phyloP scores from a whole-genome alignment of 139 green algal genomes.

The Micractinium sp. region DNA sequence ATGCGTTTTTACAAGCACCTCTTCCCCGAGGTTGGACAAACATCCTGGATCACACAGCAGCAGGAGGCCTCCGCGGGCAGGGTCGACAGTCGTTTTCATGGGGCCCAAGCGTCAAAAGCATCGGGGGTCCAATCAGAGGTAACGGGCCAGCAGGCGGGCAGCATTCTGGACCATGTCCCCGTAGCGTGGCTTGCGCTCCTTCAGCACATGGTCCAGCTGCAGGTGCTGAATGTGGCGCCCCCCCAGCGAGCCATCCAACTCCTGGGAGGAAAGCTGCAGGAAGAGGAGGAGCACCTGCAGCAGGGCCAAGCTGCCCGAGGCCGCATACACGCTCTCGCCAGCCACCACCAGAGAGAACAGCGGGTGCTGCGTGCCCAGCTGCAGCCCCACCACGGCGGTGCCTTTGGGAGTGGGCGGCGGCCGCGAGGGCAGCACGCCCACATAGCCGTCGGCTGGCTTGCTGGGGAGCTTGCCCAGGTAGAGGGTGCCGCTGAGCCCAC shows the following conservation, averaged over 20 bases:
- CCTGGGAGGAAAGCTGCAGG: conserved; percentile 40
- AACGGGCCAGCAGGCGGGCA: not conserved
- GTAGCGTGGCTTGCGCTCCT: not conserved
- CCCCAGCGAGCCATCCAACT: conserved; percentile 32
- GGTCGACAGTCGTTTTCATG: too few species aligned
- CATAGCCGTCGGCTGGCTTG: conserved; percentile 56
- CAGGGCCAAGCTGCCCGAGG: not conserved
- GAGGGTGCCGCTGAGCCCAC: conserved; percentile 37
- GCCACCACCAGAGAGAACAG: conserved; percentile 61
- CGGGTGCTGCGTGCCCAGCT: conserved; percentile 51
- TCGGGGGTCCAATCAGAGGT: too few species aligned
- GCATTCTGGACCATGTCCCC: not conserved
- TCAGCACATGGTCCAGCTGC: conserved; percentile 1
- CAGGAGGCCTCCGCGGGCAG: too few species aligned
- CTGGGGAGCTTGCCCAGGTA: conserved; percentile 65
- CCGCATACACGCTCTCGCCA: conserved; percentile 32
- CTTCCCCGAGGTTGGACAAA: too few species aligned
- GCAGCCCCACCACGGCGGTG: conserved; percentile 58
- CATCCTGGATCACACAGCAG: too few species aligned
- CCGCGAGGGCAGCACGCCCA: conserved; percentile 67
- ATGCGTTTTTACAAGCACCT: too few species aligned
- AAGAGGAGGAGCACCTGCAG: conserved; percentile 59
- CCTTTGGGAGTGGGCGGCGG: conserved; percentile 53
- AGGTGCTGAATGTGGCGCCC: conserved; percentile 48
- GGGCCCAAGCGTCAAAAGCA: too few species aligned